Evolutionary conservation across 176 grass and related monocot species (phyloP).

Genomic region (Guadua angustifolia): DNA sequence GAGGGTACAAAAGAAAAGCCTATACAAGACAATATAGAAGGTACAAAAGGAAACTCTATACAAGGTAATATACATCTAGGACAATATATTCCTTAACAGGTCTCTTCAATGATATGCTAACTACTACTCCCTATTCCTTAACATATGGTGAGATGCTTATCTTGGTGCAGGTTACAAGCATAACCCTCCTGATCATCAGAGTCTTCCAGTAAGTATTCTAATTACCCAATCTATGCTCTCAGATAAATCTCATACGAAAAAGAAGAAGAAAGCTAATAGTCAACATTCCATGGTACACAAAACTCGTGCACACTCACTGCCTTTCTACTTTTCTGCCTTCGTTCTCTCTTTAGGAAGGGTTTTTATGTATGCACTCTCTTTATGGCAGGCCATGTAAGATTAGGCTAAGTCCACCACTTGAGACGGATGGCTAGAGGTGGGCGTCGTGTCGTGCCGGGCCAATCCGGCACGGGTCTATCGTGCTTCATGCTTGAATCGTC

Average conservation of each 20-base stretch:
- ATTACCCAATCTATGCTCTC: conserved; percentile 34
- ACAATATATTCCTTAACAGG: too few species aligned
- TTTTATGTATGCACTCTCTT: conserved; percentile 43
- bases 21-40: too few species aligned
- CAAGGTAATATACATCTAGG: too few species aligned
- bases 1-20: too few species aligned
- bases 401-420: conserved; percentile 49
- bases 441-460: too few species aligned
- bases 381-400: conserved; percentile 43
- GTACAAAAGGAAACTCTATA: too few species aligned
- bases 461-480: too few species aligned
- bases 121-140: neutral
- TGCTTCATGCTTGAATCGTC: too few species aligned
- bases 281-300: conserved; percentile 50
- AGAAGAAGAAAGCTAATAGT: conserved; percentile 6
- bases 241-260: neutral
- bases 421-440: conserved; percentile 31
- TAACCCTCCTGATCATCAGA: conserved; percentile 33
- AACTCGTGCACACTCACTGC: conserved; percentile 39
- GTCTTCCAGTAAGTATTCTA: conserved; percentile 47
- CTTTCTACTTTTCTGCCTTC: conserved; percentile 28
- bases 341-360: conserved; percentile 37
- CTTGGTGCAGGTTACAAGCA: conserved; percentile 27
- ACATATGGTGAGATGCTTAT: conserved; percentile 45
- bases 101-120: conserved; percentile 31